phyloP scores from a whole-genome alignment of 495 filamentous ascomycete species.

The Penicillium argentinense region DNA sequence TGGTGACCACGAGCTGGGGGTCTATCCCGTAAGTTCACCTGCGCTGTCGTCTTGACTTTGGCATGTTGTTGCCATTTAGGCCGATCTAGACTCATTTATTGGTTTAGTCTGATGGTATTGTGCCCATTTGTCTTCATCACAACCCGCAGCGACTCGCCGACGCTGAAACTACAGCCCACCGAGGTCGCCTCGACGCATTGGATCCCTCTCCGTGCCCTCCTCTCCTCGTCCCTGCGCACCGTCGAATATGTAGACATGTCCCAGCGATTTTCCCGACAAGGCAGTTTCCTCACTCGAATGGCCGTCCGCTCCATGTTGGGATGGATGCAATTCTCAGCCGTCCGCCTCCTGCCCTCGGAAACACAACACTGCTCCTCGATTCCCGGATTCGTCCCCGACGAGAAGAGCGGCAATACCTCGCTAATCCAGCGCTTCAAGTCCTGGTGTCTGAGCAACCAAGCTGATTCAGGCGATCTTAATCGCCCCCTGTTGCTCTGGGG shows the following conservation, averaged over 20 bases:
- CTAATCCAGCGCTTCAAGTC: slow-evolving; percentile 26
- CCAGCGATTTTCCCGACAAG: slow-evolving; percentile 56
- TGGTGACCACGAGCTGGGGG: slow-evolving; percentile 73
- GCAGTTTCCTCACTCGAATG: slow-evolving; percentile 49
- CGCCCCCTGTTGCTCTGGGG: slow-evolving; percentile 72
- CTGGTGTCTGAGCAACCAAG: slow-evolving; percentile 36
- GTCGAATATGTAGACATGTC: slow-evolving; percentile 66
- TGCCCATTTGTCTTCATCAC: slow-evolving; percentile 73
- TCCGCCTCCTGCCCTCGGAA: slow-evolving; percentile 62
- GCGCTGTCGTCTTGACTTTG: background rate
- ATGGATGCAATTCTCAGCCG: slow-evolving; percentile 70
- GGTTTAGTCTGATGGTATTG: slow-evolving; percentile 71
- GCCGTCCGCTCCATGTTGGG: slow-evolving; percentile 58
- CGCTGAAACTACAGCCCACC: slow-evolving; percentile 64
- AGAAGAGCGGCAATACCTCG: slow-evolving; percentile 9
- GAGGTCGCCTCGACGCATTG: slow-evolving; percentile 78
- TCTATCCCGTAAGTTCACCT: slow-evolving; percentile 58
- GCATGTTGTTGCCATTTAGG: too few species aligned
- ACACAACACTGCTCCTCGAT: slow-evolving; percentile 55
- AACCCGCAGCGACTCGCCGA: slow-evolving; percentile 55
- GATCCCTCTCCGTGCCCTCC: slow-evolving; percentile 67
- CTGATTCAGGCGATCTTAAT: slow-evolving; percentile 25
- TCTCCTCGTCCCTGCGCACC: slow-evolving; percentile 62
- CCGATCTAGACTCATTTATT: too few species aligned
- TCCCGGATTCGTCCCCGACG: slow-evolving; percentile 43